A percentile compares a stretch with the other conserved stretches of the same genome.
Evolutionary conservation across 2,329 filamentous ascomycete genomes (phyloP).

Genomic region (Apiospora sp.): DNA sequence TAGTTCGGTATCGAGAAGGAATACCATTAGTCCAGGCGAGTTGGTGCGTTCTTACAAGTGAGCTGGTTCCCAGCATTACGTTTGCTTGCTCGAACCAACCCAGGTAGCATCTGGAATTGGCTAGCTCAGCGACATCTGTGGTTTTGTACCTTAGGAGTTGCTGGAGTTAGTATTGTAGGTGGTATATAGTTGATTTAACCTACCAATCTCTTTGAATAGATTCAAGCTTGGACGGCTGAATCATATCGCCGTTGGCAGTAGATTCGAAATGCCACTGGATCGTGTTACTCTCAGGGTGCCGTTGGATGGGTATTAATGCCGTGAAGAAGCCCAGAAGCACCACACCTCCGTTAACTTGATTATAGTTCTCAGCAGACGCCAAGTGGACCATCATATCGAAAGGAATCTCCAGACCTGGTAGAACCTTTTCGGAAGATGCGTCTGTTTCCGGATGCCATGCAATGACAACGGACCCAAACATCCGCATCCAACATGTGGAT

Average conservation of each 20-base stretch:
- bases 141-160: not conserved
- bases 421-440: no score
- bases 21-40: not conserved
- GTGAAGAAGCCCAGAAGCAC: not conserved
- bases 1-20: not conserved
- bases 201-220: not conserved
- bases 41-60: not conserved
- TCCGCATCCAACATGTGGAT: not conserved
- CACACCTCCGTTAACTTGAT: not conserved
- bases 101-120: not conserved
- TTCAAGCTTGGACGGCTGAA: not conserved
- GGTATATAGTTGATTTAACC: not conserved
- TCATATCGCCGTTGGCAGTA: not conserved
- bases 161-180: not conserved
- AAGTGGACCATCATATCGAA: not conserved
- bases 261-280: not conserved
- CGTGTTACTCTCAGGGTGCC: not conserved
- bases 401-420: not conserved
- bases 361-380: not conserved
- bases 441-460: not conserved
- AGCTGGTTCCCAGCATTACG: not conserved
- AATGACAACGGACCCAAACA: not conserved
- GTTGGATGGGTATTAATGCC: not conserved
- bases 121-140: not conserved
- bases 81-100: conserved; percentile 4